Evolutionary conservation across 768 basidiomycete species (phyloP).

Genomic region (Lactarius pseudohatsudake): DNA sequence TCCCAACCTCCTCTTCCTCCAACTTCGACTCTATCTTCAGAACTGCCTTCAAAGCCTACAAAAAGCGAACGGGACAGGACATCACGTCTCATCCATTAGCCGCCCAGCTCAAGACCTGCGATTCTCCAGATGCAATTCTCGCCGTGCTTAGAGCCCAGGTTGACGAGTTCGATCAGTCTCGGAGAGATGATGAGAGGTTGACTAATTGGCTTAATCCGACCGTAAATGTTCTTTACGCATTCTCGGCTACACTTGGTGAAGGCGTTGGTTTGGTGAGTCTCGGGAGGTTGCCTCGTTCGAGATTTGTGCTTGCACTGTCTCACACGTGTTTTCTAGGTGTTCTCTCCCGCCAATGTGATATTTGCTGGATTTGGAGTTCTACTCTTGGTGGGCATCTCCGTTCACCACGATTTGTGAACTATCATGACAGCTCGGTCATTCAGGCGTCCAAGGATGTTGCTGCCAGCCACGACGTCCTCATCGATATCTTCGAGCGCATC

Average conservation of each 20-base stretch:
- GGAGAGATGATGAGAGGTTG: too few species aligned
- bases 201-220: too few species aligned
- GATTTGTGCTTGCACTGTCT: neutral
- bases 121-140: too few species aligned
- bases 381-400: neutral
- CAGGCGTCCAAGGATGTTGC: neutral
- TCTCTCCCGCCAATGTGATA: neutral
- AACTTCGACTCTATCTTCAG: neutral
- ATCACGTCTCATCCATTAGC: too few species aligned
- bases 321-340: neutral
- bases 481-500: neutral
- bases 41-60: neutral
- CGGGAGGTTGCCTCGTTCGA: neutral
- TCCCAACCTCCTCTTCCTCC: neutral
- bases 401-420: too few species aligned
- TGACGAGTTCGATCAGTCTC: too few species aligned
- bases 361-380: slow-evolving; percentile 3
- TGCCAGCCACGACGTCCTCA: neutral
- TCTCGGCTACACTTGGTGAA: too few species aligned
- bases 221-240: too few species aligned
- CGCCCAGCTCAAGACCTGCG: too few species aligned
- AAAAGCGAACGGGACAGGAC: too few species aligned
- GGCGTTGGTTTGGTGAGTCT: neutral
- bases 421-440: neutral
- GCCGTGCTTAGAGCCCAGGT: too few species aligned